phyloP scores from a whole-genome alignment of 1,139 yeast genomes.

The Kodamaea anthophila region DNA sequence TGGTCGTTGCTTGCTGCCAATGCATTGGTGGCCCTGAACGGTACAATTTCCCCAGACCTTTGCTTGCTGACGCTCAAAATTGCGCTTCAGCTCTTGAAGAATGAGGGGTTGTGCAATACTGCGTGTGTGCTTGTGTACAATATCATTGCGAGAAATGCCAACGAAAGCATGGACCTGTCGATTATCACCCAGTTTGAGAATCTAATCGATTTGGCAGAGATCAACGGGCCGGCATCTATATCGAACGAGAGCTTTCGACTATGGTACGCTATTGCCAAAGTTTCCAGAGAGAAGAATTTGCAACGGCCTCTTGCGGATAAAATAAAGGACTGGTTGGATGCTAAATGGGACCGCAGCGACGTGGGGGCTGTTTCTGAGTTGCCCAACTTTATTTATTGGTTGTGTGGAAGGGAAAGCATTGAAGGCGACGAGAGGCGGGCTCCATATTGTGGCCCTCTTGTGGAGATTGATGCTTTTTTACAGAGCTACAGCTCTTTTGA shows the following conservation, averaged over 20 bases:
- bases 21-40: slow-evolving; percentile 13
- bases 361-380: slow-evolving; percentile 18
- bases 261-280: slow-evolving; percentile 44
- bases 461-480: slow-evolving; percentile 8
- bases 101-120: slow-evolving; percentile 13
- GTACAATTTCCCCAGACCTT: background rate
- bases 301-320: slow-evolving; percentile 8
- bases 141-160: slow-evolving; percentile 12
- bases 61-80: slow-evolving; percentile 26
- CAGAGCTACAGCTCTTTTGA: slow-evolving; percentile 6
- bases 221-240: slow-evolving; percentile 51
- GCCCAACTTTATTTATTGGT: slow-evolving; percentile 39
- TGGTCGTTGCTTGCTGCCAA: slow-evolving; percentile 35
- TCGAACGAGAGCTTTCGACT: slow-evolving; percentile 44
- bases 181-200: slow-evolving; percentile 42
- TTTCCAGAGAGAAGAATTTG: slow-evolving; percentile 28
- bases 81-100: slow-evolving; percentile 42
- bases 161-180: slow-evolving; percentile 25
- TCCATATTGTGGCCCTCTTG: slow-evolving; percentile 9
- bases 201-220: slow-evolving; percentile 46
- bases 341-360: slow-evolving; percentile 28
- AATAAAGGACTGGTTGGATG: slow-evolving; percentile 40
- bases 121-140: slow-evolving; percentile 19
- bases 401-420: slow-evolving; percentile 19
- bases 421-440: slow-evolving; percentile 1